A percentile compares a stretch with the other conserved stretches of the same genome.
phyloP scores from a whole-genome alignment of 2,329 filamentous ascomycete genomes.

The Catunica adiposa region DNA sequence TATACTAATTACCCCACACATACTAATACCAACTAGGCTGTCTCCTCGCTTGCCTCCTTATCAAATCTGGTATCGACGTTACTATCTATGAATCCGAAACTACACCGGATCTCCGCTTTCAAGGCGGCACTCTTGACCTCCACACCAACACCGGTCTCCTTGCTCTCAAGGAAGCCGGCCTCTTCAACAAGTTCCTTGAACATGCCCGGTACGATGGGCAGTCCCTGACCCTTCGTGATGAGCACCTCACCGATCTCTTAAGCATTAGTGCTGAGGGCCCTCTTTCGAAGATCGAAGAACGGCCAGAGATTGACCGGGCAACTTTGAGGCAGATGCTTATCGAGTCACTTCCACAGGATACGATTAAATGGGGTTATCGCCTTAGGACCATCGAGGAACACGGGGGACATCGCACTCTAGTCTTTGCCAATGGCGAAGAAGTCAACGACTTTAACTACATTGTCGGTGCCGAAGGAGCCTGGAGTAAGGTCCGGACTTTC shows the following conservation, averaged over 20 bases:
- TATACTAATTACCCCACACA: background rate
- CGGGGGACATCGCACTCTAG: conserved; percentile 21
- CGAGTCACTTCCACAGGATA: conserved; percentile 28
- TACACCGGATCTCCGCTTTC: conserved; percentile 27
- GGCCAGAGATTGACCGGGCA: conserved; percentile 37
- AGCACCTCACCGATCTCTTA: conserved; percentile 11
- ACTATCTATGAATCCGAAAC: conserved; percentile 35
- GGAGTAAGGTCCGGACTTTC: conserved; percentile 23
- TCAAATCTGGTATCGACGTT: conserved; percentile 28
- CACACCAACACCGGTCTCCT: conserved; percentile 34
- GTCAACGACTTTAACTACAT: conserved; percentile 25
- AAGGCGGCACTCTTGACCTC: conserved; percentile 39
- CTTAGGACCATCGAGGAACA: conserved; percentile 23
- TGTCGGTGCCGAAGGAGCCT: conserved; percentile 24
- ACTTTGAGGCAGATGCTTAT: conserved; percentile 29
- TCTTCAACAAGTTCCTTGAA: conserved; percentile 34
- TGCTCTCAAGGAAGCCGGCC: conserved; percentile 32
- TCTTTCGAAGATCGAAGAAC: conserved; percentile 19
- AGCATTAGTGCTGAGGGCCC: conserved; percentile 18
- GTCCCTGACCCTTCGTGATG: conserved; percentile 29
- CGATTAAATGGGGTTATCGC: conserved; percentile 30
- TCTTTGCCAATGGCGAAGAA: conserved; percentile 23
- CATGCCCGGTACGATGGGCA: conserved; percentile 36
- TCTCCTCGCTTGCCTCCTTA: conserved; percentile 35
- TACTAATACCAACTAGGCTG: conserved; percentile 20